Base-by-base conservation (phyloP, 1,284 basidiomycete species). In the Cronartium quercuum region DNA sequence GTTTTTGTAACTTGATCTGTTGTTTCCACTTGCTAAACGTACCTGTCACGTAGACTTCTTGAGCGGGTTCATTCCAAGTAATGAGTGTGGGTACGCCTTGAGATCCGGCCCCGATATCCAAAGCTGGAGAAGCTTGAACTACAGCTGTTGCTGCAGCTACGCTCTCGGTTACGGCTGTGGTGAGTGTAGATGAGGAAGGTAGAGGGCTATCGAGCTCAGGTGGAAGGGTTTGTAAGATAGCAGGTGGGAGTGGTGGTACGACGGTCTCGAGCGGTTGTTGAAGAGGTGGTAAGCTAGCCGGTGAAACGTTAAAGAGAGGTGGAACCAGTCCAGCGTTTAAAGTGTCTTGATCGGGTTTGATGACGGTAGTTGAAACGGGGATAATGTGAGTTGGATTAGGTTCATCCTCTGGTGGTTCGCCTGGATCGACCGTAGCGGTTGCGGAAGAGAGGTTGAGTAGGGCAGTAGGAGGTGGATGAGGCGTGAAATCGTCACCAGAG, bases 1-100 rank as follows among this genome's bases (percentile, higher is more conserved):
- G 69, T 58, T 73, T 82, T 66, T 80, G 44, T 38, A 85, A 77
- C 80, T 84, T 84, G 76, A 85, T 82, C 76, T 86, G 83, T 62
- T 82, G 84, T 62, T 84, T 83, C 86, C 86, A 87, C 74, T 85
- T 85, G 18, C 85, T 85, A 80, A 86, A 85, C 3, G 85, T 86
- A n/a, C 86, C 86, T 0, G 85, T 86, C 5, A 87, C 85, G 76
- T 83, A 86, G 4, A 87, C 86, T 55, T 81, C 80, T 76, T 82
- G 83, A 44, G 71, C 71, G 10, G 71, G 71, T 66, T 74, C 71
- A 41, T 78, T 80, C 80, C 80, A 81, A 64, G 80, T 80, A 55
- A 81, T 77, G 64, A 81, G 37, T 1, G 80, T 81, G 42, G 80
- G 78, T 1, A 81, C 79, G n/a, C 80, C 80, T 5, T 78, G 77